These are phyloP conservation scores for Haematococcus lacustris DNA, from an alignment of 139 green algal genomes.

Conservation along the genomic window DNA sequence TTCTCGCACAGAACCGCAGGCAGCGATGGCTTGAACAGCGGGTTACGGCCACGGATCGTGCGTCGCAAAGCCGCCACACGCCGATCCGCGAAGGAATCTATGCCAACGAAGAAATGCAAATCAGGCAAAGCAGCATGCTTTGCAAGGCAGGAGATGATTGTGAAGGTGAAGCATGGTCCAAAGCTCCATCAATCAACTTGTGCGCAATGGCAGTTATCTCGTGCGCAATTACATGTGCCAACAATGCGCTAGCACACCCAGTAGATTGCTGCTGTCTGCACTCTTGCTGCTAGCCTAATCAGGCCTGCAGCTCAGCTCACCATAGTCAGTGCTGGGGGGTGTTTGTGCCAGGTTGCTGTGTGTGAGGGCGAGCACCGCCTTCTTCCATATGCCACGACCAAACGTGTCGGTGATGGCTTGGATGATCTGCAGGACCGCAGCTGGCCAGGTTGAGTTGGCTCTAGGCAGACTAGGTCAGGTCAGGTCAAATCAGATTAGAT, in stretches of 20 bases:
- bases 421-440: conserved; percentile 39
- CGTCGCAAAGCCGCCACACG: conserved; percentile 23
- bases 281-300: not conserved
- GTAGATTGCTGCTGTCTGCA: not conserved
- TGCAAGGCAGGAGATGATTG: too few species aligned
- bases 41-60: conserved; percentile 15
- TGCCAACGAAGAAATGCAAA: too few species aligned
- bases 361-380: conserved; percentile 46
- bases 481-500: too few species aligned
- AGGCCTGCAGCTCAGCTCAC: conserved; percentile 1
- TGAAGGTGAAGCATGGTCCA: too few species aligned
- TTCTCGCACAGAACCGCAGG: conserved; percentile 38
- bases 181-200: too few species aligned
- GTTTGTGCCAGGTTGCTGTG: conserved; percentile 43
- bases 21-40: conserved; percentile 19
- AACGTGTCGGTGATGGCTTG: conserved; percentile 38
- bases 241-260: too few species aligned
- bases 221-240: too few species aligned
- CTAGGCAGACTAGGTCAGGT: too few species aligned
- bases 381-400: conserved; percentile 39
- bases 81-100: conserved; percentile 36
- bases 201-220: too few species aligned
- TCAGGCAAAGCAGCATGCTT: too few species aligned
- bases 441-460: too few species aligned
- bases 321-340: conserved; percentile 38